Evolutionary conservation across 257 asterid genomes (phyloP), one percentile per base, ranked within the genome.

Genomic region (Leonotis leonurus): DNA sequence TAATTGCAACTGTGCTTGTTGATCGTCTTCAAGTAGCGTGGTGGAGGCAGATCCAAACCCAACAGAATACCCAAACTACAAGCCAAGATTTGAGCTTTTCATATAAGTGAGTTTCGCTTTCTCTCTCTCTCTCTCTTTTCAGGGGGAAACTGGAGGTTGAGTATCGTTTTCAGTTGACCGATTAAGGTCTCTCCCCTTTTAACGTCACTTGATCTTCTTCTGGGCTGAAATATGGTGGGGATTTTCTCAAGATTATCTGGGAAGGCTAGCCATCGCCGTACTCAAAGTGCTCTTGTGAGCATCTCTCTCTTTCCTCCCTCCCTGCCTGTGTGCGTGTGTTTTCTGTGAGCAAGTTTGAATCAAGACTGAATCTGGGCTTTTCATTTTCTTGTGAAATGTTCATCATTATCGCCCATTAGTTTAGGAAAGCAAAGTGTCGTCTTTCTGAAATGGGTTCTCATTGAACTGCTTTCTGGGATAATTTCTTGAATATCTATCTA

Each of bases 251-350:
- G 92, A 67, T 83, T 89, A 83, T 84, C 95, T 25, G 79, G 71
- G 40, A 72, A 70, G 77, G 46, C 62, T 32, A 66, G 76, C 25
- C 97, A 89, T 73, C 91, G 94, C 16, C 85, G 94, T 44, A 39
- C 97, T 51, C 97, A 86, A 75, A 89, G 90, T 77, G 86, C 91
- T 21, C 83, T 84, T 27, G 97, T 89, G 27, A 83, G 84, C 45
- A n/a, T 7, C 5, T 45, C 4, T 48, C 64, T 46, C 63, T 53
- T 61, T 37, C 32, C 11, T 32, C n/a, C n/a, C n/a, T 7, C 56
- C 30, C 12, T 41, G 3, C 9, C 3, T 60, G 49, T 3, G 21
- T 3, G 41, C 10, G 40, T 26, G 12, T 39, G 3, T 16, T 4
- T 16, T 7, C 6, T 29, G 2, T 29, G 33, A 59, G 55, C n/a